Conservation (phyloP, 495 filamentous ascomycete species). For the Aspergillus saccharolyticus region DNA sequence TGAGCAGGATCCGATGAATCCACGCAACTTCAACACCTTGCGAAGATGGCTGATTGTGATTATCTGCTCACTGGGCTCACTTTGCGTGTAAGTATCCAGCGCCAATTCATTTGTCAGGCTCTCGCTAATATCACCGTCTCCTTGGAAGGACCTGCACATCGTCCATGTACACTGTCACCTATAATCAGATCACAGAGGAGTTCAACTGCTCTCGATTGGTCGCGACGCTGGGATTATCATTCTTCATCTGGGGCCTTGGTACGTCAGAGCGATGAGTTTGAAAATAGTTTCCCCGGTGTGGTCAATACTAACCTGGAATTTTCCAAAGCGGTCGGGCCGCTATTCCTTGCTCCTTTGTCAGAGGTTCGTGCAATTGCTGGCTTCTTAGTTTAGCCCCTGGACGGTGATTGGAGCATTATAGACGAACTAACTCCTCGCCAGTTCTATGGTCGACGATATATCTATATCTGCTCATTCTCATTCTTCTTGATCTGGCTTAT, state of each 20-base stretch:
- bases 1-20: conserved; percentile 67
- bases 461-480: conserved; percentile 74
- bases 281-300: neutral
- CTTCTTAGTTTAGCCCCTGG: neutral
- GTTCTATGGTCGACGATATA: conserved; percentile 84
- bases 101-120: neutral
- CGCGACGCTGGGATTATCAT: conserved; percentile 73
- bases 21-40: conserved; percentile 59
- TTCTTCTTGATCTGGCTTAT: conserved; percentile 83
- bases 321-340: conserved; percentile 60
- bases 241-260: conserved; percentile 68
- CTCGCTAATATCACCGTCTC: conserved; percentile 9
- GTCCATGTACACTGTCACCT: conserved; percentile 84
- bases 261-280: conserved; percentile 7
- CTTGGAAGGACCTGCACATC: conserved; percentile 73
- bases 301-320: neutral
- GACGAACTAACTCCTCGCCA: conserved; percentile 37
- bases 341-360: conserved; percentile 63
- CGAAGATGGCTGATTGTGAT: conserved; percentile 74
- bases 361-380: conserved; percentile 34
- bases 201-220: conserved; percentile 65
- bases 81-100: conserved; percentile 70
- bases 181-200: conserved; percentile 73
- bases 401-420: neutral
- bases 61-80: conserved; percentile 64